These are phyloP conservation scores for Hypomontagnella submonticulosa DNA, from an alignment of 495 filamentous ascomycete species.

Conservation along the genomic window DNA sequence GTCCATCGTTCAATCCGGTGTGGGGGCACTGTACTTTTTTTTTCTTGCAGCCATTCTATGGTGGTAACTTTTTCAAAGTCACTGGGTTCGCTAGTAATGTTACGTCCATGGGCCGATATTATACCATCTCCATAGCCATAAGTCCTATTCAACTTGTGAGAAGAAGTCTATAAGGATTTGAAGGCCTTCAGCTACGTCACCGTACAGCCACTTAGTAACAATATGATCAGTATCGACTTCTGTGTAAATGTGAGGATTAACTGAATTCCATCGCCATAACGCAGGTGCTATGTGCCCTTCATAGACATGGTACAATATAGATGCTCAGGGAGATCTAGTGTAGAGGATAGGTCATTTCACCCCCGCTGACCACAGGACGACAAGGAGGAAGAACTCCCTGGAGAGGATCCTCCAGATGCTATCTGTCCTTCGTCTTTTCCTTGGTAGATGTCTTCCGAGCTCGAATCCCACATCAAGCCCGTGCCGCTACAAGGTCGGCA, in stretches of 20 bases:
- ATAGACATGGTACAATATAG: not conserved
- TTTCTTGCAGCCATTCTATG: not conserved
- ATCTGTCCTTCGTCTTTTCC: slow-evolving; percentile 23
- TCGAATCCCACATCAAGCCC: slow-evolving; percentile 34
- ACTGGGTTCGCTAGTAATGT: no score
- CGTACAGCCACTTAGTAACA: no score
- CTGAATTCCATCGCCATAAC: no score
- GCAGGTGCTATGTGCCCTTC: not conserved
- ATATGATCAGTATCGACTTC: no score
- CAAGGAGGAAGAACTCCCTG: slow-evolving; percentile 30
- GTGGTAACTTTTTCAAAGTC: no score
- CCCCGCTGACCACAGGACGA: slow-evolving; percentile 25
- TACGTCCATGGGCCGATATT: no score
- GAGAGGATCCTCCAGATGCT: slow-evolving; percentile 26
- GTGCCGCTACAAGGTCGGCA: slow-evolving; percentile 32
- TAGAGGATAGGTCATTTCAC: not conserved
- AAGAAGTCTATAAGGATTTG: no score
- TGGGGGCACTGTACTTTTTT: slow-evolving; percentile 29
- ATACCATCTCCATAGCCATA: no score
- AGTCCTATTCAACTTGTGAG: no score
- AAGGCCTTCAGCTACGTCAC: no score
- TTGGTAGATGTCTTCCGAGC: slow-evolving; percentile 13
- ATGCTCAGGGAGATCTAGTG: not conserved
- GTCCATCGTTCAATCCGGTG: slow-evolving; percentile 45
- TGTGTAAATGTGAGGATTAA: no score